A percentile compares a stretch with the other conserved stretches of the same genome.
These are phyloP conservation scores for Filosporella fistucella DNA, from an alignment of 495 filamentous ascomycete species.

Conservation along the genomic window DNA sequence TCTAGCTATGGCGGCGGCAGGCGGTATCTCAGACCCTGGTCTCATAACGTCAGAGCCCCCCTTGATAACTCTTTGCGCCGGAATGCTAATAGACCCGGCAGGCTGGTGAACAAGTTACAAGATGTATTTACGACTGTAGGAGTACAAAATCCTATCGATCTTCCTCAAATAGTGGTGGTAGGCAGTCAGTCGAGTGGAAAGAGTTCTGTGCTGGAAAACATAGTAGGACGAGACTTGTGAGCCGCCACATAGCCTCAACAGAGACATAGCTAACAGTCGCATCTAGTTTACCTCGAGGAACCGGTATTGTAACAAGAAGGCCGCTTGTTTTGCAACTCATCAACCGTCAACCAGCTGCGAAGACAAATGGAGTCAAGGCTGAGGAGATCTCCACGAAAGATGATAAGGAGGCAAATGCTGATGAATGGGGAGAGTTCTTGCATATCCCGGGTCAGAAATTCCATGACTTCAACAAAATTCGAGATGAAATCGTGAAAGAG, in stretches of 20 bases:
- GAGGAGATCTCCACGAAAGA: conserved; percentile 54
- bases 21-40: conserved; percentile 55
- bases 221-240: conserved; percentile 98
- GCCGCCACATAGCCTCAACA: conserved; percentile 26
- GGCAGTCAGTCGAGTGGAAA: conserved; percentile 99
- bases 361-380: conserved; percentile 74
- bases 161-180: conserved; percentile 98
- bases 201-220: conserved; percentile 99
- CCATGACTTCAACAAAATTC: conserved; percentile 98
- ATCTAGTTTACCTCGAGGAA: conserved; percentile 87
- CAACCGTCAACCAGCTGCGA: conserved; percentile 61
- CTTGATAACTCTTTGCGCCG: conserved; percentile 16
- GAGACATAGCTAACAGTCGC: conserved; percentile 13
- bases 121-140: conserved; percentile 99
- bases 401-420: conserved; percentile 82
- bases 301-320: conserved; percentile 94
- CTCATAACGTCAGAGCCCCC: conserved; percentile 47
- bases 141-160: conserved; percentile 98
- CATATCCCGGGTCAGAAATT: conserved; percentile 99
- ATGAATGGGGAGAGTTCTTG: conserved; percentile 99
- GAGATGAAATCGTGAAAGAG: conserved; percentile 95
- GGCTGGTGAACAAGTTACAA: conserved; percentile 97
- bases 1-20: conserved; percentile 26
- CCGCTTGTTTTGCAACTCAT: conserved; percentile 97
- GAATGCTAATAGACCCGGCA: conserved; percentile 34